Evolutionary conservation across 179 eudicot species (phyloP).

Genomic region (Actinidia polygama): DNA sequence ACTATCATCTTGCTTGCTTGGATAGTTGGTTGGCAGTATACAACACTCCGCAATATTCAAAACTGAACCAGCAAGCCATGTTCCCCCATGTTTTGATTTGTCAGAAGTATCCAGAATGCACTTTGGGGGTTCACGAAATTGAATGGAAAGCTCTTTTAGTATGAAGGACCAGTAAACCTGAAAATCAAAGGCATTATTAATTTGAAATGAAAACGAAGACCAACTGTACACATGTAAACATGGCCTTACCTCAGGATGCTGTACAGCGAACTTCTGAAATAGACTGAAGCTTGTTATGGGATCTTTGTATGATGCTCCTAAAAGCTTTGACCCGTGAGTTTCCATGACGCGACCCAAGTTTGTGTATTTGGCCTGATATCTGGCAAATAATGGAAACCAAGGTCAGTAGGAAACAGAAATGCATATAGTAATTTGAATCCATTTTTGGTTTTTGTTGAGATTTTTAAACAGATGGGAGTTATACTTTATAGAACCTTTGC

Average conservation of each 20-base stretch:
- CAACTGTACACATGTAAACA: not conserved
- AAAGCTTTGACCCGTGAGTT: slow-evolving; percentile 67
- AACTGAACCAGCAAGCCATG: slow-evolving; percentile 91
- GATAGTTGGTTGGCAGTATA: slow-evolving; percentile 51
- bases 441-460: not conserved
- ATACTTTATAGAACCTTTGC: too few relatives aligned
- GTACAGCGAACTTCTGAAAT: slow-evolving; percentile 64
- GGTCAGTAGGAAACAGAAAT: slow-evolving; percentile 17
- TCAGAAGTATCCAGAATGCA: slow-evolving; percentile 71
- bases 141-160: slow-evolving; percentile 67
- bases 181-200: slow-evolving; percentile 11
- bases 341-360: slow-evolving; percentile 90
- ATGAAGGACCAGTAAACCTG: slow-evolving; percentile 86
- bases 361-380: slow-evolving; percentile 41
- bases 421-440: not conserved
- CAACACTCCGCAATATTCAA: slow-evolving; percentile 87
- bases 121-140: slow-evolving; percentile 64
- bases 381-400: not conserved
- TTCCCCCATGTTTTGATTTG: slow-evolving; percentile 70
- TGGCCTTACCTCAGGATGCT: slow-evolving; percentile 63
- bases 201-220: not conserved
- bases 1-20: slow-evolving; percentile 60
- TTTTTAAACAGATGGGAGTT: too few relatives aligned
- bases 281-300: slow-evolving; percentile 75
- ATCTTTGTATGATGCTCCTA: slow-evolving; percentile 73